Percentiles rank a stretch among this genome's conserved stretches.
Conservation (phyloP, 495 filamentous ascomycete species). For the Aspergillus sclerotiicarbonarius region DNA sequence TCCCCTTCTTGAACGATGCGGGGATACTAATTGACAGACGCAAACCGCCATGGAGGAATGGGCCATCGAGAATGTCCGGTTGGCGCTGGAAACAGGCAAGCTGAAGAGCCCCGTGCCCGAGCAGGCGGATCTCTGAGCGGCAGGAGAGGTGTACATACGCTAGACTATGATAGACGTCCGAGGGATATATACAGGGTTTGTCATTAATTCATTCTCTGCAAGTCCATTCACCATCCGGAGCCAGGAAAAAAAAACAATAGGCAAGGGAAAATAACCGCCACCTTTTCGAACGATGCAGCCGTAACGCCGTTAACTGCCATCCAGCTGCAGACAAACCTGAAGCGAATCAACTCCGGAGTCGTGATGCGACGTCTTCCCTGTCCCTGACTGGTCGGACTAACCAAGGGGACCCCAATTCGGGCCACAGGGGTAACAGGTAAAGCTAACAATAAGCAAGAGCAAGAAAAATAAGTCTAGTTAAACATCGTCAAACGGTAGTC, state of each 20-base stretch:
- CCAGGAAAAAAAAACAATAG: neutral
- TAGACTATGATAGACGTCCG: neutral
- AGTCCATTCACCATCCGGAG: neutral
- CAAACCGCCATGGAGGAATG: slow-evolving; percentile 64
- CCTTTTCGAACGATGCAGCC: slow-evolving; percentile 16
- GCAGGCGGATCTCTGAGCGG: slow-evolving; percentile 46
- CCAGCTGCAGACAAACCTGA: slow-evolving; percentile 15
- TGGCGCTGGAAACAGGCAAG: slow-evolving; percentile 53
- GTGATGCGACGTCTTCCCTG: slow-evolving; percentile 13
- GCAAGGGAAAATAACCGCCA: neutral
- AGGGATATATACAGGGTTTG: neutral
- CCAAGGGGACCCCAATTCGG: neutral
- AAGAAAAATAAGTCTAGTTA: slow-evolving; percentile 14
- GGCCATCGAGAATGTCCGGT: slow-evolving; percentile 59
- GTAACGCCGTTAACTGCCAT: slow-evolving; percentile 22
- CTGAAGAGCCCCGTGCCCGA: slow-evolving; percentile 59
- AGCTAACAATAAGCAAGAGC: no score
- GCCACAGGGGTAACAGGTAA: slow-evolving; percentile 1
- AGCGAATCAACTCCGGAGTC: slow-evolving; percentile 20
- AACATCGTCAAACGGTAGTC: slow-evolving; percentile 14
- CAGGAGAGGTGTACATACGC: neutral
- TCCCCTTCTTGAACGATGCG: neutral
- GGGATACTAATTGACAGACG: slow-evolving; percentile 40
- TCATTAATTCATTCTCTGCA: neutral
- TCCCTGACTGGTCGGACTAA: neutral